Percentiles rank a stretch among this genome's conserved stretches.
phyloP scores from a whole-genome alignment of 768 basidiomycete genomes.

The Boletus rufocinnamomeus region DNA sequence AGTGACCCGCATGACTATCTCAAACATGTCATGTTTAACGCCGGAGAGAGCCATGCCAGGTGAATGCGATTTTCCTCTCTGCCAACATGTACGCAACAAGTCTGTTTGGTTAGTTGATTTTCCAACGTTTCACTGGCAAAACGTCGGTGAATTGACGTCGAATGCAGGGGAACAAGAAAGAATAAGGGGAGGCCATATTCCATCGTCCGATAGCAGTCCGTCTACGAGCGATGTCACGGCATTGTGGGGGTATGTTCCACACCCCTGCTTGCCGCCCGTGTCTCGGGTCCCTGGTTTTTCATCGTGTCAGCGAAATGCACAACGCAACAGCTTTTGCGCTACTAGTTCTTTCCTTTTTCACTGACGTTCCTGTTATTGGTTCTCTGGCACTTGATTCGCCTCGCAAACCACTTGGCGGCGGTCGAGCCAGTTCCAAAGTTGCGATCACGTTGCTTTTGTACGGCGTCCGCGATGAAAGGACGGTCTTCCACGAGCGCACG shows the following conservation, averaged over 20 bases:
- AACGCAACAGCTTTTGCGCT: not conserved
- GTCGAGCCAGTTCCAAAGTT: slow-evolving; percentile 40
- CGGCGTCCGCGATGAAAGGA: slow-evolving; percentile 47
- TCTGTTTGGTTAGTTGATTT: slow-evolving; percentile 73
- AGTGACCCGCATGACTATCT: slow-evolving; percentile 90
- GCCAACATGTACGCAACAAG: slow-evolving; percentile 96
- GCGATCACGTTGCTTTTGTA: slow-evolving; percentile 38
- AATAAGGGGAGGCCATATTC: not conserved
- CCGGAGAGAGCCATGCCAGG: slow-evolving; percentile 86
- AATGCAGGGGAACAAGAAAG: not conserved
- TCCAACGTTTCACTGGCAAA: no score
- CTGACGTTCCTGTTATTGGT: slow-evolving; percentile 45
- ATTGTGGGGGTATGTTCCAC: slow-evolving; percentile 31
- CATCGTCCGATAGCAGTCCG: not conserved
- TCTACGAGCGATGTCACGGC: not conserved
- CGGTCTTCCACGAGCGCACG: slow-evolving; percentile 55
- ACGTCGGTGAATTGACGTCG: no score
- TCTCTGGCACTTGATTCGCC: slow-evolving; percentile 43
- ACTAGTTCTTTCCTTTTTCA: not conserved
- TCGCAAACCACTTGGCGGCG: slow-evolving; percentile 42
- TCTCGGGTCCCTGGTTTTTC: slow-evolving; percentile 30
- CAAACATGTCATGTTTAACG: slow-evolving; percentile 92
- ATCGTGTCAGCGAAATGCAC: not conserved
- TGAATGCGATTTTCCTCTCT: slow-evolving; percentile 95
- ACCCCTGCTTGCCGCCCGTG: slow-evolving; percentile 34